Evolutionary conservation across 2,329 filamentous ascomycete species (phyloP).

Genomic region (Myriangium duriaei): DNA sequence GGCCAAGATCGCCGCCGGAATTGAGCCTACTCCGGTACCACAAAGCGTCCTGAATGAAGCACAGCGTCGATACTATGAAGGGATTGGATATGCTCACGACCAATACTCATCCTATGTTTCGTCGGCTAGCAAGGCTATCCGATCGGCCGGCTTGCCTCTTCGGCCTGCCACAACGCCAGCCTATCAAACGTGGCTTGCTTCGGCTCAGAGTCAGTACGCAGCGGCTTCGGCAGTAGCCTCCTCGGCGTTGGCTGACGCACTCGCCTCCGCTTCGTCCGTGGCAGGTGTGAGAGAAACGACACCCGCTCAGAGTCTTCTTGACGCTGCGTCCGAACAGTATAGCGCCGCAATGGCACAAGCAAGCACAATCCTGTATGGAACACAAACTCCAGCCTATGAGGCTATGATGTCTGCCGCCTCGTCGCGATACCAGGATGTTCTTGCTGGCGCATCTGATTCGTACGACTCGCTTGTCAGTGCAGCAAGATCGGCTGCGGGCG

Average conservation of each 20-base stretch:
- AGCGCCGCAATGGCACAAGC: slow-evolving; percentile 20
- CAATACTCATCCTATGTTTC: slow-evolving; percentile 64
- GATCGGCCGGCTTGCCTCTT: slow-evolving; percentile 40
- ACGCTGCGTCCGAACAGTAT: slow-evolving; percentile 20
- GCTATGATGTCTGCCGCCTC: slow-evolving; percentile 56
- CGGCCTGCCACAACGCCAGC: slow-evolving; percentile 45
- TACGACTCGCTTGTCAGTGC: slow-evolving; percentile 17
- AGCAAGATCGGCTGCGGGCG: slow-evolving; percentile 16
- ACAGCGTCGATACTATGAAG: slow-evolving; percentile 63
- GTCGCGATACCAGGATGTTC: slow-evolving; percentile 23
- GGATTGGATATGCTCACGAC: slow-evolving; percentile 64
- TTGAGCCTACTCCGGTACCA: slow-evolving; percentile 47
- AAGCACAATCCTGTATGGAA: slow-evolving; percentile 33
- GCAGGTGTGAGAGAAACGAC: slow-evolving; percentile 15
- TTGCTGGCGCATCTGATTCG: slow-evolving; percentile 21
- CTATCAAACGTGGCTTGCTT: slow-evolving; percentile 60
- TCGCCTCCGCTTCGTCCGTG: slow-evolving; percentile 15
- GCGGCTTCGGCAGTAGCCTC: slow-evolving; percentile 22
- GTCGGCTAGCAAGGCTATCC: slow-evolving; percentile 58
- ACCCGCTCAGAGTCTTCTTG: slow-evolving; percentile 19
- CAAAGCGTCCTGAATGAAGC: slow-evolving; percentile 45
- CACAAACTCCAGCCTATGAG: slow-evolving; percentile 50
- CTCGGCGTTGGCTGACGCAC: slow-evolving; percentile 17
- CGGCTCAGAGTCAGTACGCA: slow-evolving; percentile 37
- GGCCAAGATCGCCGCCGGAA: slow-evolving; percentile 53